Evolutionary conservation across 768 basidiomycete species (phyloP).

Genomic region (Chalciporus piperatus): DNA sequence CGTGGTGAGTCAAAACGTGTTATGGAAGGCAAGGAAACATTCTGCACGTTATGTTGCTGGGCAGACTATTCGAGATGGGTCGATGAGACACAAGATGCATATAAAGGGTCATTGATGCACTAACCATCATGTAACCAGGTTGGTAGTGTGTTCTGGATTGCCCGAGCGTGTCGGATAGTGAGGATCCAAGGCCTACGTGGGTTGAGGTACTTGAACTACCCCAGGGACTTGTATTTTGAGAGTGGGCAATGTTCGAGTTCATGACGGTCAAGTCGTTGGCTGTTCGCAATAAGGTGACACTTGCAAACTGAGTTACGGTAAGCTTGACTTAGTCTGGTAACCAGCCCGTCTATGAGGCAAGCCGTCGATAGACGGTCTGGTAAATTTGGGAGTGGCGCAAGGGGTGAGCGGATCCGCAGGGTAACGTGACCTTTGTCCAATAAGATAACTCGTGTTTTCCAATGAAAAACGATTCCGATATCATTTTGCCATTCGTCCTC

Average conservation of each 20-base stretch:
- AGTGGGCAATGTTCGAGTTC: constrained; percentile 32
- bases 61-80: constrained; percentile 45
- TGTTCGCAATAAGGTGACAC: too few relatives aligned
- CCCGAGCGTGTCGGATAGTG: constrained; percentile 64
- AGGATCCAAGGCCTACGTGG: constrained; percentile 41
- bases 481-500: too few relatives aligned
- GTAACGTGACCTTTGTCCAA: neutral
- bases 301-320: too few relatives aligned
- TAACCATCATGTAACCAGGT: constrained; percentile 76
- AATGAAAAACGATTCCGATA: too few relatives aligned
- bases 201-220: constrained; percentile 43
- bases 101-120: constrained; percentile 14
- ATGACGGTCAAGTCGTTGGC: constrained; percentile 5
- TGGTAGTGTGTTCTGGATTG: constrained; percentile 79
- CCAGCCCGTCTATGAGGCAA: too few relatives aligned
- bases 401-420: neutral
- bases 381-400: neutral
- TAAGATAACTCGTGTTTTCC: too few relatives aligned
- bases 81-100: neutral
- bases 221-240: constrained; percentile 53
- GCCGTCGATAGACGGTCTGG: constrained; percentile 2
- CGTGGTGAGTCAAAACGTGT: neutral
- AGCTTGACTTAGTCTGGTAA: too few relatives aligned
- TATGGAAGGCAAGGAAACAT: neutral
- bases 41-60: constrained; percentile 56